phyloP scores from a whole-genome alignment of 169 alveolate species.

The Plasmodium vivax region DNA sequence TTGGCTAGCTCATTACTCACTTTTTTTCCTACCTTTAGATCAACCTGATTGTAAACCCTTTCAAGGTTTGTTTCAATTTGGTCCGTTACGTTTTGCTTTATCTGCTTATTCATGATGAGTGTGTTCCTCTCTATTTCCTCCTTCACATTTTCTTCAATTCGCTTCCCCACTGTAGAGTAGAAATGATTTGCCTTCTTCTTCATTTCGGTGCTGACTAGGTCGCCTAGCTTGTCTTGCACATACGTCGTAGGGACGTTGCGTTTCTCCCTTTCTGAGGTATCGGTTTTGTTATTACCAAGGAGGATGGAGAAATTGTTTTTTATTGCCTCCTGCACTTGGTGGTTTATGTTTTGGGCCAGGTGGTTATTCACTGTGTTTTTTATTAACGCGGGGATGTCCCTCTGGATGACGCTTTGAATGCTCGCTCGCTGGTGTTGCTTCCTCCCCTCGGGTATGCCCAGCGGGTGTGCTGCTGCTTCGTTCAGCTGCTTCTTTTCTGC shows the following conservation, averaged over 20 bases:
- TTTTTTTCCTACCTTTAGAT: conserved; percentile 2
- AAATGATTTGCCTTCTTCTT: conserved; percentile 11
- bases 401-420: conserved; percentile 8
- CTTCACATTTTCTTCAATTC: conserved; percentile 17
- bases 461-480: no score
- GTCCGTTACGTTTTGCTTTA: conserved; percentile 1
- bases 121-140: conserved; percentile 22
- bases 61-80: conserved; percentile 45
- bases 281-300: conserved; percentile 10
- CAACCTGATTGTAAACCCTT: conserved; percentile 17
- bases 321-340: conserved; percentile 19
- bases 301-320: conserved; percentile 10
- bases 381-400: conserved; percentile 15
- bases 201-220: conserved; percentile 12
- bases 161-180: background rate
- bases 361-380: conserved; percentile 16
- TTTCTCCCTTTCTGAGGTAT: background rate
- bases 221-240: conserved; percentile 19
- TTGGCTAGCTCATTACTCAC: background rate
- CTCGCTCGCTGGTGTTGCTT: background rate
- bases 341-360: conserved; percentile 8
- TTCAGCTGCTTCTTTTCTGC: no score
- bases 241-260: background rate
- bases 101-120: background rate
- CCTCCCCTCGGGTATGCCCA: background rate